Evolutionary conservation across 768 basidiomycete species (phyloP).

Genomic region (Collybia nuda): DNA sequence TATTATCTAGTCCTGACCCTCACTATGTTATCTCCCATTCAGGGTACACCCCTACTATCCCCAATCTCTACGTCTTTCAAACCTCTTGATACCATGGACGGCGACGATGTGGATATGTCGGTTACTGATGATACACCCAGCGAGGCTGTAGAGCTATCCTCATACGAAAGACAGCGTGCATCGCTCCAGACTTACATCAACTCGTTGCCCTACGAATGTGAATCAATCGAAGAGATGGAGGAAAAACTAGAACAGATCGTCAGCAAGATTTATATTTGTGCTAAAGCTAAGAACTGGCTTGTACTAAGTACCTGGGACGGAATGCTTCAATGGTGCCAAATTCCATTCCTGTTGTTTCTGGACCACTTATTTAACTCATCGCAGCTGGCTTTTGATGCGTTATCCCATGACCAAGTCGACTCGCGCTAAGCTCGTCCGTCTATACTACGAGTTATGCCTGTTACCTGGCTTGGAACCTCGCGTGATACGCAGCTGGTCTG

Average conservation of each 20-base stretch:
- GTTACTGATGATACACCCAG: conserved; percentile 34
- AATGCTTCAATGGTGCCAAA: conserved; percentile 68
- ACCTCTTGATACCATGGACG: conserved; percentile 44
- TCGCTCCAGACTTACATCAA: conserved; percentile 66
- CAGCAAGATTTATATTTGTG: conserved; percentile 65
- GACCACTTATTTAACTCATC: background rate
- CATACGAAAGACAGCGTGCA: conserved; percentile 57
- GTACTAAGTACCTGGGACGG: conserved; percentile 78
- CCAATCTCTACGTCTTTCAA: background rate
- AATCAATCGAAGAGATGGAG: conserved; percentile 72
- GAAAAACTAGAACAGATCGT: conserved; percentile 67
- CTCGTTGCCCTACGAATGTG: conserved; percentile 72
- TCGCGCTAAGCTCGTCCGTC: conserved; percentile 67
- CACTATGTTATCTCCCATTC: no score
- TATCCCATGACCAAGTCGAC: conserved; percentile 72
- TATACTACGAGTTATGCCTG: conserved; percentile 80
- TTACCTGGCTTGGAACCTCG: conserved; percentile 76
- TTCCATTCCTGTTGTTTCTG: background rate
- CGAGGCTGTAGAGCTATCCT: conserved; percentile 35
- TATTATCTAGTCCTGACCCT: no score
- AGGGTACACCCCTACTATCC: background rate
- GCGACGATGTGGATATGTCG: conserved; percentile 46
- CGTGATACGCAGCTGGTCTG: conserved; percentile 72
- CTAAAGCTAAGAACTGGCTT: conserved; percentile 75
- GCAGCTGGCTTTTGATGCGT: conserved; percentile 80